phyloP scores from a whole-genome alignment of 2,329 filamentous ascomycete species.

The Colletotrichum sp. region DNA sequence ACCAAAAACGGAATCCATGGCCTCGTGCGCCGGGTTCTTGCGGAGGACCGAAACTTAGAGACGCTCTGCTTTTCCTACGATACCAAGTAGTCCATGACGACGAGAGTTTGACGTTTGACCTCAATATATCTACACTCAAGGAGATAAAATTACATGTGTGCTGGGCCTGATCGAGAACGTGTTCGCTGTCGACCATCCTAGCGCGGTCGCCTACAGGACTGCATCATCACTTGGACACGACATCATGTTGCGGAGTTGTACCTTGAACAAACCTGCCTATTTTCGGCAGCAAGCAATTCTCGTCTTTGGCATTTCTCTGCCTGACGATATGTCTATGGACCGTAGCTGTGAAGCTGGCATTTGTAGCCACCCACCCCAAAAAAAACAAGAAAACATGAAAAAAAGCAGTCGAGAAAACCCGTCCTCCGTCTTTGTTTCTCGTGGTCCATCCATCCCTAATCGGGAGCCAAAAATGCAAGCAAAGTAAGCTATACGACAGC shows the following conservation, averaged over 20 bases:
- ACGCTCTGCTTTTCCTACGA: neutral
- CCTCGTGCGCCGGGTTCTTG: neutral
- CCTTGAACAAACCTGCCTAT: neutral
- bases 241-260: neutral
- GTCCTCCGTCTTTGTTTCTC: neutral
- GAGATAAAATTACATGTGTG: neutral
- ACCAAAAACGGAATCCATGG: neutral
- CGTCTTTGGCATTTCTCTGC: neutral
- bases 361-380: neutral
- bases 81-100: neutral
- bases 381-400: neutral
- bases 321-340: neutral
- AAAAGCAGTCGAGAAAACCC: neutral
- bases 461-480: neutral
- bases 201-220: neutral
- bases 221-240: neutral
- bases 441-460: neutral
- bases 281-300: neutral
- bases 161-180: neutral
- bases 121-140: neutral
- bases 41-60: neutral
- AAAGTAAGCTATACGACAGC: neutral
- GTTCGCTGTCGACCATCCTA: neutral
- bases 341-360: slow-evolving; percentile 1
- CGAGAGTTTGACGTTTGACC: neutral